Percentiles rank a stretch among this genome's conserved stretches.
These are phyloP conservation scores for Irineochytrium annulatum DNA, from an alignment of 192 early-diverging fungal species.

Conservation along the genomic window DNA sequence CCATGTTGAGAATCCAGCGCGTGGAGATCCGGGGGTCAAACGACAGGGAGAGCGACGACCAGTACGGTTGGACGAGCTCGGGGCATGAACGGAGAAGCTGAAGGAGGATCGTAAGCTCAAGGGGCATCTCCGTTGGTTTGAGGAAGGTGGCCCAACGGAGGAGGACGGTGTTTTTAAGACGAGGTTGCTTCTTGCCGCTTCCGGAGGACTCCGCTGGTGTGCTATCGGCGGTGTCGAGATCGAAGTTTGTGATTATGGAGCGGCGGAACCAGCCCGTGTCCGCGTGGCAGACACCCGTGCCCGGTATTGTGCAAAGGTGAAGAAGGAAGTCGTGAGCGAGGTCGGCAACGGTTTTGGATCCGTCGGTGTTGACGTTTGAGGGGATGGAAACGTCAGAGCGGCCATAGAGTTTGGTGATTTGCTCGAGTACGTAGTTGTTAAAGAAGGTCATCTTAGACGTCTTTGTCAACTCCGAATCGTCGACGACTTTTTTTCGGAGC, in stretches of 20 bases:
- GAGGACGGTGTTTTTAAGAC: conserved; percentile 23
- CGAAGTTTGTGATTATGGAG: conserved; percentile 37
- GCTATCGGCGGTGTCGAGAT: not conserved
- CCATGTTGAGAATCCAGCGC: conserved; percentile 76
- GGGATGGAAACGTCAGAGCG: conserved; percentile 29
- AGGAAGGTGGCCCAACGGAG: conserved; percentile 51
- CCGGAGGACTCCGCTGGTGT: not conserved
- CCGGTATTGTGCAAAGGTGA: conserved; percentile 67
- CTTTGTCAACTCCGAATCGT: conserved; percentile 58
- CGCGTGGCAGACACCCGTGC: conserved; percentile 67
- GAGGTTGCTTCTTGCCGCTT: not conserved
- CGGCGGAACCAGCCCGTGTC: conserved; percentile 75
- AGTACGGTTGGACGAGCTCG: conserved; percentile 70
- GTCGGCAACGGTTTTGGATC: conserved; percentile 45
- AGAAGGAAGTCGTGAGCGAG: conserved; percentile 68
- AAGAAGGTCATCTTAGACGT: conserved; percentile 65
- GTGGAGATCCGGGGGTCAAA: conserved; percentile 69
- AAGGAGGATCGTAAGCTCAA: conserved; percentile 65
- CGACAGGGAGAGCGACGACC: conserved; percentile 51
- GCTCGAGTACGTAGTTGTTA: conserved; percentile 63
- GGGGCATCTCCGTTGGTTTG: conserved; percentile 57
- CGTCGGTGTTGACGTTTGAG: conserved; percentile 12
- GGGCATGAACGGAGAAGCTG: conserved; percentile 64
- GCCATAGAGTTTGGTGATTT: conserved; percentile 57
- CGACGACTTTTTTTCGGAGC: conserved; percentile 56